Evolutionary conservation across 1,139 yeast genomes (phyloP), one percentile per base, ranked within the genome.

Genomic region (Geotrichum citri-aurantii): DNA sequence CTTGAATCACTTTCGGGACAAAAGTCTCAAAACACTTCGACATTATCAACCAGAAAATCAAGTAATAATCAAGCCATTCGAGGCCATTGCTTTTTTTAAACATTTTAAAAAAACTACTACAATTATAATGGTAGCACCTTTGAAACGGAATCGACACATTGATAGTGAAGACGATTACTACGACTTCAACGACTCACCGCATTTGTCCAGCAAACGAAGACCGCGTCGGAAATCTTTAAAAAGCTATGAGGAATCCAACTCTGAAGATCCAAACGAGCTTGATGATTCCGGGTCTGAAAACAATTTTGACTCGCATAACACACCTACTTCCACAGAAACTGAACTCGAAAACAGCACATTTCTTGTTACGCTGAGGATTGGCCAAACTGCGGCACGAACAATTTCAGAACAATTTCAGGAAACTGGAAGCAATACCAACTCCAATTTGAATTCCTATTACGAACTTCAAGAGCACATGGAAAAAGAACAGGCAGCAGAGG

Each of bases 231-330:
- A 40, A n/a, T 31, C 49, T 14, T 23, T 23, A n/a, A 19, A 37
- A 14, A 52, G 48, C 24, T 51, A 56, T 21, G 55, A 44, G 14
- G 59, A 56, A 23, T 27, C 56, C 33, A 51, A 50, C 50, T 51
- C 58, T 24, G 52, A 46, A 27, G 57, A 44, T 10, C 42, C 21
- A 14, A 40, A 50, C 26, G 57, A 40, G n/a, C 17, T 14, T 12
- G 51, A 31, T 11, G 40, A 47, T n/a, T 14, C 23, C 2, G 51
- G 14, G 21, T 19, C 42, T 23, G 37, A 21, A 14, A 21, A 26
- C 10, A 37, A 49, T 10, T 23, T n/a, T n/a, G 52, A 48, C 6
- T 27, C 11, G 7, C 26, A 19, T 8, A 27, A 31, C 19, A 31
- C 56, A 23, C 26, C 24, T 26, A 33, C 42, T n/a, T n/a, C 26